Percentiles rank a stretch among this genome's conserved stretches.
Conservation (phyloP, 2,329 filamentous ascomycete species). For the Aurifilum marmelostoma region DNA sequence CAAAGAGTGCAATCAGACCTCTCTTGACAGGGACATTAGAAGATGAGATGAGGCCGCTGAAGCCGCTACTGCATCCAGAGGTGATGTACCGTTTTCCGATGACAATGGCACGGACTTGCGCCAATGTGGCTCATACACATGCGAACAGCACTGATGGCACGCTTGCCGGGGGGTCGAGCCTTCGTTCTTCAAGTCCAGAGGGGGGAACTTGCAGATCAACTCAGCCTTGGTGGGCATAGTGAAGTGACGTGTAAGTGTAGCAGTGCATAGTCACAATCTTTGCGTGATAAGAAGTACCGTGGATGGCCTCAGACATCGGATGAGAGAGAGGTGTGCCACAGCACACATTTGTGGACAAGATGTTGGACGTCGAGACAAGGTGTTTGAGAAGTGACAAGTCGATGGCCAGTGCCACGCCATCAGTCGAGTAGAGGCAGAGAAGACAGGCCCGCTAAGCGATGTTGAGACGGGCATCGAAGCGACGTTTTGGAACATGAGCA, state of each 20-base stretch:
- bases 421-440: neutral
- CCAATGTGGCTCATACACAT: conserved; percentile 10
- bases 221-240: neutral
- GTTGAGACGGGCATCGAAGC: conserved; percentile 2
- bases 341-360: neutral
- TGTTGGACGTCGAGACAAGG: neutral
- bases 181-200: neutral
- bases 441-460: neutral
- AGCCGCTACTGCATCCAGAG: conserved; percentile 4
- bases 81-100: neutral
- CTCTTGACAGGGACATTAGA: neutral
- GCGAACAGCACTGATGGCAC: neutral
- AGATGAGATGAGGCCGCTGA: conserved; percentile 19
- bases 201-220: neutral
- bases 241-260: conserved; percentile 3
- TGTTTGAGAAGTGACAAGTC: neutral
- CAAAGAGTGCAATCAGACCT: neutral
- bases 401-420: neutral
- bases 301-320: neutral
- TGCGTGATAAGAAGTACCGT: neutral
- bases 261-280: neutral
- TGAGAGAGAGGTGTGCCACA: neutral
- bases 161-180: neutral
- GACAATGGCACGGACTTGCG: neutral
- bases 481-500: neutral